A percentile compares a stretch with the other conserved stretches of the same genome.
phyloP scores from a whole-genome alignment of 2,329 filamentous ascomycete species.

The Lachnellula suecica region DNA sequence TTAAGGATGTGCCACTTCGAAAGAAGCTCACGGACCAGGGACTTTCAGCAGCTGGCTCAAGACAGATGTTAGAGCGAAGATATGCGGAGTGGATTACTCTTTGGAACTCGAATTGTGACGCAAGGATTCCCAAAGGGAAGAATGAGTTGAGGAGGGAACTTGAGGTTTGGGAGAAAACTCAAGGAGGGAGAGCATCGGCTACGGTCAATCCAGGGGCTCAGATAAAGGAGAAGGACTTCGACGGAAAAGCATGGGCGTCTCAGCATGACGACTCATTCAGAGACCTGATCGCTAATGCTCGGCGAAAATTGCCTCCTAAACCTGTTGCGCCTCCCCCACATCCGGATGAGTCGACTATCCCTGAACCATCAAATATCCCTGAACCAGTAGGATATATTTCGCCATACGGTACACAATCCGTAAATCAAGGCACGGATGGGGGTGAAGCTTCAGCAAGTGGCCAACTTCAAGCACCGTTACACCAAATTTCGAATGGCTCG shows the following conservation, averaged over 20 bases:
- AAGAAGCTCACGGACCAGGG: slow-evolving; percentile 83
- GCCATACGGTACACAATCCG: background rate
- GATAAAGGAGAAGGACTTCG: slow-evolving; percentile 88
- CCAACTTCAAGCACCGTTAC: background rate
- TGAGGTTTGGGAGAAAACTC: slow-evolving; percentile 81
- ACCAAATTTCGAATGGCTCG: background rate
- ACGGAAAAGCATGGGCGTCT: slow-evolving; percentile 71
- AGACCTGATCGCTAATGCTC: slow-evolving; percentile 75
- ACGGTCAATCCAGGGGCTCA: slow-evolving; percentile 41
- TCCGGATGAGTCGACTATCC: background rate
- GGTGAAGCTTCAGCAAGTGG: background rate
- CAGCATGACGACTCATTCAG: slow-evolving; percentile 76
- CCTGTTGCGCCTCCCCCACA: background rate
- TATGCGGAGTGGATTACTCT: slow-evolving; percentile 94
- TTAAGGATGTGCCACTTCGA: slow-evolving; percentile 75
- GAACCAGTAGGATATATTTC: background rate
- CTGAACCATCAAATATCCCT: background rate
- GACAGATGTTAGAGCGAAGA: slow-evolving; percentile 70
- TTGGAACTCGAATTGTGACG: slow-evolving; percentile 97
- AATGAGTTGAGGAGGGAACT: slow-evolving; percentile 74
- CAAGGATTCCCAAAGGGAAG: slow-evolving; percentile 68
- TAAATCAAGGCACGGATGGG: background rate
- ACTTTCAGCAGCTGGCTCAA: slow-evolving; percentile 68
- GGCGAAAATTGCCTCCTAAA: slow-evolving; percentile 40
- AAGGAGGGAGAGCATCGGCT: slow-evolving; percentile 60